Base-by-base conservation (phyloP, 208 protist species). In the Balamuthia mandrillaris region DNA sequence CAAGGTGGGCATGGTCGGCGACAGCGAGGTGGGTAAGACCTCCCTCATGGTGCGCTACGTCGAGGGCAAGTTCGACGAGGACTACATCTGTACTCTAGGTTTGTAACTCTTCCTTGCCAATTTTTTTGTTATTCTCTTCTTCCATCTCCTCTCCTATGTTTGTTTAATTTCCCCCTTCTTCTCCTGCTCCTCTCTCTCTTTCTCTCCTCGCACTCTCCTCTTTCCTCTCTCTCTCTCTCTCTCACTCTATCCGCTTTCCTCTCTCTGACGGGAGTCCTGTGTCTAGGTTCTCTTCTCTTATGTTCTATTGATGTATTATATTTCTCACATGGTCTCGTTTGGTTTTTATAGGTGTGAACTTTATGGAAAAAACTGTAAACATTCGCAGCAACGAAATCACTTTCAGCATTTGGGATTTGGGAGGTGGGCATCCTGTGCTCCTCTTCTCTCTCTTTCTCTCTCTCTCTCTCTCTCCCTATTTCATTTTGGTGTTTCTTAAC, bases 321-420 rank as follows among this genome's bases (percentile, higher is more conserved):
- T 14, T 54, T 54, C 21, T 54, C 47, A 24, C 47, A 54, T 54
- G 14, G 47, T 54, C 21, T 54, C 21, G 18, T 54, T 54, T 54
- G 47, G 18, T 24, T 24, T 21, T 54, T 74, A 56, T 47, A 94
- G 95, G 95, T 41, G 95, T 97, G 3, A 97, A 97, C 82, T 97
- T 97, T 74, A 96, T 97, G 93, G 95, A 97, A 70, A 97, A 97
- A 78, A 93, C 88, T 0, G 88, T 97, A 16, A 79, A 49, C 24
- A 72, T 97, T 24, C 89, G 90, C 65, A 90, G 88, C 29, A 90
- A 86, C 1, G 94, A 96, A 27, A 91, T 97, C 31, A 96, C 88
- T 54, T 96, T 97, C 52, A 89, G 58, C 27, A 95, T 97, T 72
- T 97, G 95, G 95, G 95, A 97, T 93, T 88, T 97, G 7, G 96